These are phyloP conservation scores for Tricholoma saponaceum DNA, from an alignment of 768 basidiomycete genomes.

Conservation along the genomic window DNA sequence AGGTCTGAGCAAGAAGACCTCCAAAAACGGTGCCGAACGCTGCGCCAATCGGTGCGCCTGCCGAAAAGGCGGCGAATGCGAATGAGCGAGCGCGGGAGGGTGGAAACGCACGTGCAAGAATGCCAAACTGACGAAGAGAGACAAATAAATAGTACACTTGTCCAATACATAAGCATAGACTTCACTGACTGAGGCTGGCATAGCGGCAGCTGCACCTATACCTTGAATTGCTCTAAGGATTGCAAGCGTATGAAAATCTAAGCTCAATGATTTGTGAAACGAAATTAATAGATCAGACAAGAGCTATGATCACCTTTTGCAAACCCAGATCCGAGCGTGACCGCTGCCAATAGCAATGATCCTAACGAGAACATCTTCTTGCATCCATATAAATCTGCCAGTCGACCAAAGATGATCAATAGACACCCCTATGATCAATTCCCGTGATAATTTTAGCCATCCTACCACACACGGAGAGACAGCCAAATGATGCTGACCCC, in stretches of 20 bases:
- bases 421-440: conserved; percentile 57
- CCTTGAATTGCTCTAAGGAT: conserved; percentile 79
- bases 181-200: conserved; percentile 62
- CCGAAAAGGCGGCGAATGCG: conserved; percentile 81
- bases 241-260: conserved; percentile 59
- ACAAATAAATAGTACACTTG: not conserved
- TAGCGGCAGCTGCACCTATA: conserved; percentile 70
- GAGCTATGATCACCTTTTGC: conserved; percentile 35
- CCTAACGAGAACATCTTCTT: conserved; percentile 66
- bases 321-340: conserved; percentile 65
- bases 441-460: not conserved
- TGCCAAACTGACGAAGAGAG: conserved; percentile 55
- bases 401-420: conserved; percentile 69
- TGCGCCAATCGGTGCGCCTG: conserved; percentile 80
- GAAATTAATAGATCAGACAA: not conserved
- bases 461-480: not conserved
- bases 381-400: conserved; percentile 78
- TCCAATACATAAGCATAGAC: conserved; percentile 6
- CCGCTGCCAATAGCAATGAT: conserved; percentile 45
- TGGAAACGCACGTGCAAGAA: conserved; percentile 77
- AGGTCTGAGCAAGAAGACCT: conserved; percentile 62
- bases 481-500: conserved; percentile 36
- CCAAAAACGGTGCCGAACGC: conserved; percentile 68
- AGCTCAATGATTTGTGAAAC: not conserved
- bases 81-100: conserved; percentile 58